Base-by-base conservation (phyloP, 2,329 filamentous ascomycete species). In the Sclerotinia subarctica region DNA sequence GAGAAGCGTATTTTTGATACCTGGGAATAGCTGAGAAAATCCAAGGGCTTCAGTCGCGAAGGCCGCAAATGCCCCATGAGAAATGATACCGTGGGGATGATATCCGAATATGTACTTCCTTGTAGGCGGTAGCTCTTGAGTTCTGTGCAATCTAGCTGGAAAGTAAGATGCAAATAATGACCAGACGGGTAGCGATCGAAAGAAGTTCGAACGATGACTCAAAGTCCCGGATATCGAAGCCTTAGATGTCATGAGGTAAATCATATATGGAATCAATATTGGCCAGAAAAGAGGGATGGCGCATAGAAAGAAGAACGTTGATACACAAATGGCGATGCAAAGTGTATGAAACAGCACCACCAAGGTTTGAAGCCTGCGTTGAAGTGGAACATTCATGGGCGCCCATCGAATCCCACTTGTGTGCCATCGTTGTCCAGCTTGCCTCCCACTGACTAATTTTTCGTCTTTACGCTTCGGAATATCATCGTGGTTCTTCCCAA, bases 81-180 rank as follows among this genome's bases (percentile, higher is more conserved):
- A 95, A 76, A 99, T 97, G 78, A 99, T 98, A 32, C 95, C 94
- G 77, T 99, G 95, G 0, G 95, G 95, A 75, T 98, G 95, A 78
- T 98, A 98, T 56, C 94, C 94, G 75, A 99, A 93, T 71, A 99
- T 93, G 81, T 98, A 99, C 79, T 96, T 97, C 71, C 93, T 85
- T 1, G 90, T 93, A 0, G 93, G 86, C 29, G 91, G 86, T 8
- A 99, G 86, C 68, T 90, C 85, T 72, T 90, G 86, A 5, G 92
- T 95, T 72, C 95, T 92, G 81, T 98, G 93, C 51, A 99, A 84
- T 68, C 86, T 86, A 59, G 93, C 92, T 5, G 95, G 95, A 77
- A 96, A 99, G 81, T 98, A 99, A 21, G 88, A 91, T 35, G 92
- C 93, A 77, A 97, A 98, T 57, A 96, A 86, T 49, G 86, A 91